Base-by-base conservation (phyloP, 345 rosid genomes). In the Moricandia moricandioides region DNA sequence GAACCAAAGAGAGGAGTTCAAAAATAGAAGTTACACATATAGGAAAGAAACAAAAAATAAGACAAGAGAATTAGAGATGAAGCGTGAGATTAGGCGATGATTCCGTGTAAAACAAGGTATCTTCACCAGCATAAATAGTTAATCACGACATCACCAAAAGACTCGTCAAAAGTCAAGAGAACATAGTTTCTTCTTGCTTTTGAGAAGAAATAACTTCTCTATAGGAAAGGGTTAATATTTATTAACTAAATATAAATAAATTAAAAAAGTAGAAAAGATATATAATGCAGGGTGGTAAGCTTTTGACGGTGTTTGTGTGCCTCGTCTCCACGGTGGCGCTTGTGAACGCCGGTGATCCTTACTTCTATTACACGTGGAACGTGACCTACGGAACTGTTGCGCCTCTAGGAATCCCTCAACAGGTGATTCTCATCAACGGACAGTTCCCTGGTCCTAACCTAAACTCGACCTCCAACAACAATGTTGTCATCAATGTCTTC, bases 361-460 rank as follows among this genome's bases (percentile, higher is more conserved):
- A 86, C 71, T 55, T 93, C 26, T 86, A 63, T 65, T 89, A 83
- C 84, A 82, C 85, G 21, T 93, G 98, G 97, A 88, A 91, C 7
- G 79, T 93, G 70, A 88, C 90, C 5, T 91, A 91, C 18, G 97
- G 97, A 55, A 88, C 87, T 73, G 74, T 69, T 54, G 71, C 96
- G 29, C 98, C 98, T 4, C 76, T 91, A 12, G 93, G 96, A 1
- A 82, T 86, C 45, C 92, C 93, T 8, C 96, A 93, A 69, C 85
- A 86, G 66, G 96, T 65, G 35, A 93, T 93, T 70, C 88, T 89
- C 34, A 89, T 93, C 40, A 93, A 93, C 63, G 81, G 85, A 29
- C 82, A 88, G 67, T 93, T 90, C 73, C 98, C 97, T 0, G 93
- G 97, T 16, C 97, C 98, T 18, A 82, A 73, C 82, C 83, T 92